Evolutionary conservation across 2,329 filamentous ascomycete genomes (phyloP).

Genomic region (Pseudogymnoascus sp.): DNA sequence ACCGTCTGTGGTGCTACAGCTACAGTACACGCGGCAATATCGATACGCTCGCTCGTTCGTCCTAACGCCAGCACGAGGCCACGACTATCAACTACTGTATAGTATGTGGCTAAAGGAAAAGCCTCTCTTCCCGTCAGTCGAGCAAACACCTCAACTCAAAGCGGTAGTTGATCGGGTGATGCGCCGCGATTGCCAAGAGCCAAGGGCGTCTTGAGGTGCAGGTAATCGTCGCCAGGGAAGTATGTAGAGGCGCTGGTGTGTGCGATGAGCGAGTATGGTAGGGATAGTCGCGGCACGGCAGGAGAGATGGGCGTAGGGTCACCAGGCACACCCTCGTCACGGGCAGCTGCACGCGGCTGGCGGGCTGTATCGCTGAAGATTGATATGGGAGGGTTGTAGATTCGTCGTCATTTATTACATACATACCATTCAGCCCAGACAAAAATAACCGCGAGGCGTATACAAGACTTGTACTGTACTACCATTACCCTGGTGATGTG

Average conservation of each 20-base stretch:
- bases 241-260: neutral
- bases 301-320: neutral
- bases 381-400: neutral
- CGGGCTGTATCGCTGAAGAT: neutral
- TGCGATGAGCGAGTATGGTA: neutral
- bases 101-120: neutral
- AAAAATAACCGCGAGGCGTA: neutral
- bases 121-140: neutral
- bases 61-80: neutral
- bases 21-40: neutral
- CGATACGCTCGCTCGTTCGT: neutral
- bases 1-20: neutral
- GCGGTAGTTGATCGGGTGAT: neutral
- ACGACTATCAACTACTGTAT: neutral
- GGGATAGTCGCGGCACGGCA: neutral
- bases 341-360: neutral
- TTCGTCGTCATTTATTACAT: neutral
- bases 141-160: neutral
- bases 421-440: neutral
- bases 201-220: neutral
- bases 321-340: neutral
- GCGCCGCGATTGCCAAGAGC: neutral
- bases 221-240: neutral
- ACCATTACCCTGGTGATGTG: neutral
- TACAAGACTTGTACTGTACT: no score